These are phyloP conservation scores for Coemansia biformis DNA, from an alignment of 192 early-diverging fungal species.

Conservation along the genomic window DNA sequence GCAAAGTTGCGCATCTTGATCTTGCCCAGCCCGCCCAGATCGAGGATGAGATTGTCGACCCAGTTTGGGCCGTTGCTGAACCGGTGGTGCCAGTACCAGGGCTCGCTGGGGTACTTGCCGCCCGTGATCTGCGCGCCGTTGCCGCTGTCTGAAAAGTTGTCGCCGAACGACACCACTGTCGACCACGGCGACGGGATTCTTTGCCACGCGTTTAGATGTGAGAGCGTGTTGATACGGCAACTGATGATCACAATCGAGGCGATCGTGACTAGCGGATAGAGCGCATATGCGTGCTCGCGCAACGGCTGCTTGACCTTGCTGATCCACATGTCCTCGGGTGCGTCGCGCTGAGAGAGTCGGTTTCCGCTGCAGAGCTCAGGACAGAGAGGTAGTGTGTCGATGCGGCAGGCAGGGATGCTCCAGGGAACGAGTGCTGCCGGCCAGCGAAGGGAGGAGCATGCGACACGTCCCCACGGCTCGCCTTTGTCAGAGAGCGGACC, in stretches of 20 bases:
- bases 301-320: conserved; percentile 35
- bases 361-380: not conserved
- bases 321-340: conserved; percentile 44
- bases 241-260: conserved; percentile 31
- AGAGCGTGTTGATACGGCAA: conserved; percentile 34
- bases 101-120: conserved; percentile 45
- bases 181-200: conserved; percentile 43
- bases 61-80: conserved; percentile 52
- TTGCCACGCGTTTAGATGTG: conserved; percentile 8
- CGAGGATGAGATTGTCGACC: conserved; percentile 44
- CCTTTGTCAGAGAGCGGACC: too few species aligned
- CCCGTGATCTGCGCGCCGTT: conserved; percentile 48
- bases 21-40: conserved; percentile 42
- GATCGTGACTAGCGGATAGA: conserved; percentile 44
- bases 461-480: not conserved
- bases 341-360: too few species aligned
- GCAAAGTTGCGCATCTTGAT: conserved; percentile 52
- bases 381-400: not conserved
- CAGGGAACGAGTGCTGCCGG: too few species aligned
- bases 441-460: not conserved
- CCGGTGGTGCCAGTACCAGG: conserved; percentile 48
- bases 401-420: too few species aligned
- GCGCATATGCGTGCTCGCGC: conserved; percentile 32
- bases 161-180: conserved; percentile 44
- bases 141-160: conserved; percentile 43